Evolutionary conservation across 768 basidiomycete genomes (phyloP), one percentile per base, ranked within the genome.

Genomic region (Agrocybe praecox): DNA sequence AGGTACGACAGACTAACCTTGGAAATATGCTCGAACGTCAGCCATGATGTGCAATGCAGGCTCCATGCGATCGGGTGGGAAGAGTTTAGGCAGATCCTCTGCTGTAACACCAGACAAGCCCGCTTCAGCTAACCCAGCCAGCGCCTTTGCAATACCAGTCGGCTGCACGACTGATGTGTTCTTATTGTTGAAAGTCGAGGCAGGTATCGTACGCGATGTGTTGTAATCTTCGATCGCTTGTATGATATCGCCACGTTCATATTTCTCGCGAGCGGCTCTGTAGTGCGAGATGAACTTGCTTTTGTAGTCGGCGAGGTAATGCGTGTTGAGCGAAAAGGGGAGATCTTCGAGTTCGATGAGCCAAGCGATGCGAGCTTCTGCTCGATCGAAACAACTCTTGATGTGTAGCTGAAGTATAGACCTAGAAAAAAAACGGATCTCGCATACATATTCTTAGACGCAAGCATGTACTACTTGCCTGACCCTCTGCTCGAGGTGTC

Each of bases 21-120:
- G 87, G 69, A 90, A 90, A 59, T 90, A 90, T 0, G 85, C 88
- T 4, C 87, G 76, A 3, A 89, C 87, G 51, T 85, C 80, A 0
- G 87, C 85, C 87, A 91, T 90, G 61, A 90, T 87, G 3, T 70
- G 61, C 17, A 90, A 60, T 0, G 85, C 85, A 0, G 81, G 77
- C 32, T 84, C 85, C 75, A 77, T 79, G 0, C 69, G 71, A 57
- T 88, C 86, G 0, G 75, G 56, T 0, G 82, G 78, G 6, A 86
- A 73, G 0, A 89, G 61, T 60, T 76, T 84, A 0, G 78, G 63
- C 0, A 89, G 61, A 52, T 86, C 82, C 2, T 69, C 69, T 0
- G 76, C 67, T 29, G 70, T 68, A 24, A 77, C 64, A 2, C 71
- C 75, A 0, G 59, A n/a, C 18, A 87, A 62, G 0, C 80, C 81